These are phyloP conservation scores for Solanum neorickii DNA, from an alignment of 257 asterid species.

Conservation along the genomic window DNA sequence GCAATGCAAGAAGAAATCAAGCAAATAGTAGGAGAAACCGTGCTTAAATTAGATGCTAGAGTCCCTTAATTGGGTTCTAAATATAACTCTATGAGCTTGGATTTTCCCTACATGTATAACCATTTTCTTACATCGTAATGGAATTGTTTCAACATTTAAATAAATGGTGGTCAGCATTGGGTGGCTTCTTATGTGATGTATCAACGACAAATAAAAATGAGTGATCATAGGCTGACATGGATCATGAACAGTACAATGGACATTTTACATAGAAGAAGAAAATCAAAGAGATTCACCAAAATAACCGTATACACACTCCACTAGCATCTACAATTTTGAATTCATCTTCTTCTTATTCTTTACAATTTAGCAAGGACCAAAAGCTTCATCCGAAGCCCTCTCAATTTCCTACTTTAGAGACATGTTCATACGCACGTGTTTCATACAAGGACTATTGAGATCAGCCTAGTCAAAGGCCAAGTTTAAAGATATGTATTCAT, in stretches of 20 bases:
- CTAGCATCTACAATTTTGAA: not conserved
- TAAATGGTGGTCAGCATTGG: not conserved
- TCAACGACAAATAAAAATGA: not conserved
- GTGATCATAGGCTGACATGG: not conserved
- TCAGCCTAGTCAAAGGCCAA: not conserved
- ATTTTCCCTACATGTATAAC: not conserved
- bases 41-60: not conserved
- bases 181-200: not conserved
- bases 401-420: not conserved
- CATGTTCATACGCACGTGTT: not conserved
- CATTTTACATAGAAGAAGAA: not conserved
- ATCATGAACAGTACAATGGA: not conserved
- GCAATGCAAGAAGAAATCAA: not conserved
- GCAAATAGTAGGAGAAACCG: not conserved
- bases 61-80: not conserved
- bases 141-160: not conserved
- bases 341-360: not conserved
- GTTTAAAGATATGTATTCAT: not conserved
- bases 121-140: not conserved
- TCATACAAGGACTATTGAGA: not conserved
- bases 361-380: not conserved
- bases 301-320: not conserved
- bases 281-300: not conserved
- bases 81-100: not conserved
- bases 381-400: not conserved